phyloP scores from a whole-genome alignment of 345 rosid genomes.

The Melaleuca alternifolia region DNA sequence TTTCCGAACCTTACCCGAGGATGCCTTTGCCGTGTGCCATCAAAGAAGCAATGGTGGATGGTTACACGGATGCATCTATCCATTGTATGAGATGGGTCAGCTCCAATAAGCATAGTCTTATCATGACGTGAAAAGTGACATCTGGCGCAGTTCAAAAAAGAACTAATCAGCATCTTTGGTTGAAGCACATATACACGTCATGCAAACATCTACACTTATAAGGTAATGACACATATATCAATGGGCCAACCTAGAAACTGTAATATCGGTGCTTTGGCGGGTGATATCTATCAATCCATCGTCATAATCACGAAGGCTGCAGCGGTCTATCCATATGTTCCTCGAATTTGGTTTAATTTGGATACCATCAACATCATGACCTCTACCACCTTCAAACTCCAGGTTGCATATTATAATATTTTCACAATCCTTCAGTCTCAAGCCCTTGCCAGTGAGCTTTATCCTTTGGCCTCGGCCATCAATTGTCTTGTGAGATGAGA shows the following conservation, averaged over 20 bases:
- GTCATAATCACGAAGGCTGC: conserved; percentile 75
- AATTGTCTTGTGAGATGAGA: conserved; percentile 83
- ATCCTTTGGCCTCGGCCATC: conserved; percentile 92
- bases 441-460: conserved; percentile 79
- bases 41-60: conserved; percentile 94
- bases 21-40: conserved; percentile 80
- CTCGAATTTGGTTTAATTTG: conserved; percentile 91
- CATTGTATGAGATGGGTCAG: conserved; percentile 58
- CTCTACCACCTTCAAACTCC: conserved; percentile 83
- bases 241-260: conserved; percentile 55
- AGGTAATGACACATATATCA: background rate
- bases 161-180: background rate
- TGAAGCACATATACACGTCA: background rate
- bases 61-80: conserved; percentile 85
- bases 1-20: conserved; percentile 90
- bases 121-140: conserved; percentile 77
- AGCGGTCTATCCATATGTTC: conserved; percentile 87
- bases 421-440: conserved; percentile 78
- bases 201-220: background rate
- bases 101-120: conserved; percentile 87
- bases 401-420: conserved; percentile 79
- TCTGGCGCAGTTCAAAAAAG: conserved; percentile 20
- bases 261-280: conserved; percentile 83
- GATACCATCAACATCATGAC: conserved; percentile 79
- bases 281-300: conserved; percentile 97